These are phyloP conservation scores for Euryodendron excelsum DNA, from an alignment of 148 eudicot genomes.

Conservation along the genomic window DNA sequence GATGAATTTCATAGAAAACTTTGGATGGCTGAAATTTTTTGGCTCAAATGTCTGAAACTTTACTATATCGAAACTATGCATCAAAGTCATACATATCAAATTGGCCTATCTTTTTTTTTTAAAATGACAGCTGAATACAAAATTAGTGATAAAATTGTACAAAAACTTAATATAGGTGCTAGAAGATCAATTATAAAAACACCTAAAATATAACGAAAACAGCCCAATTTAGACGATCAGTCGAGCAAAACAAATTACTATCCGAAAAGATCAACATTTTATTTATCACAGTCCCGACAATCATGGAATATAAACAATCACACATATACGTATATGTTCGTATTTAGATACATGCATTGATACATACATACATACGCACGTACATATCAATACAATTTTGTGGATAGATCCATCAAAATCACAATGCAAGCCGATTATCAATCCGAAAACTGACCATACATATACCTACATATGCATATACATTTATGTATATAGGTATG, in stretches of 20 bases:
- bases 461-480: not conserved
- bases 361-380: not conserved
- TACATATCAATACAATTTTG: not conserved
- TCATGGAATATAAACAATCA: not conserved
- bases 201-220: not conserved
- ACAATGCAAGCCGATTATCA: not conserved
- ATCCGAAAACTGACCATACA: not conserved
- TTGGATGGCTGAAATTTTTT: not conserved
- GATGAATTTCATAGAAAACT: not conserved
- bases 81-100: not conserved
- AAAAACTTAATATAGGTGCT: not conserved
- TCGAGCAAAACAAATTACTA: not conserved
- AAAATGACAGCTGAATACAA: not conserved
- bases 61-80: not conserved
- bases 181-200: no score
- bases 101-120: not conserved
- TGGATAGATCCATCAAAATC: not conserved
- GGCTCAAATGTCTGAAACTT: not conserved
- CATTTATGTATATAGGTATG: no score
- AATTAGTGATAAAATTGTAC: not conserved
- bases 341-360: no score
- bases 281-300: not conserved
- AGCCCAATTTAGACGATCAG: not conserved
- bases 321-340: not conserved
- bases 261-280: not conserved